Evolutionary conservation across 2,329 filamentous ascomycete species (phyloP), one percentile per base, ranked within the genome.

Genomic region (Calonectria leucothoes): DNA sequence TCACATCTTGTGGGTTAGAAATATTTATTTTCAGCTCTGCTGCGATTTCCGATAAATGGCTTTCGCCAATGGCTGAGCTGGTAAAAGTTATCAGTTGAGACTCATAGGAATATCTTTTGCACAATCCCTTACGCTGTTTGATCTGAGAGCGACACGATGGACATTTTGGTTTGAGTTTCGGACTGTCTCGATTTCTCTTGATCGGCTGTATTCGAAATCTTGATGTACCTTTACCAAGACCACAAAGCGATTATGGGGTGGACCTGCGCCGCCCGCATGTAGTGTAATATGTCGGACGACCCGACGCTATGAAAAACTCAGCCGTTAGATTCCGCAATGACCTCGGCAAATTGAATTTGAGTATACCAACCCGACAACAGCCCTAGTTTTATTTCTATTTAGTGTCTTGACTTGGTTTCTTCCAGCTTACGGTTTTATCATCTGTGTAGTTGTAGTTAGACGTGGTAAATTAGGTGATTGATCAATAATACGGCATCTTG

Each of bases 1-100:
- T 71, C 1, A 78, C 79, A 69, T 83, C 81, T 33, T 78, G 35
- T 3, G 33, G 29, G 4, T 80, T 49, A 0, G 71, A n/a, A 6
- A 77, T 74, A 12, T 76, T 27, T 39, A 78, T 51, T 8, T 74
- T 70, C 17, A 79, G 70, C 12, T 77, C 27, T 6, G 68, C 68
- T 6, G 77, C 78, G 4, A 82, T 70, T 37, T 74, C 51, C 7
- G 70, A 71, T 12, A 81, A 31, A 20, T 78, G 70, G 14, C 75
- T 73, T 8, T 69, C 45, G 61, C 48, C 42, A 17, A 61, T 61
- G 39, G 68, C 49, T 76, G 72, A 74, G 14, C 70, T 72, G 33
- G 6, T 5, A 17, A 39, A 10, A 20, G 31, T 61, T 37, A 12
- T 48, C 15, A 23, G 11, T 17, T 14, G 55, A 6, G 6, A 29